Evolutionary conservation across 1,139 yeast genomes (phyloP), one percentile per base, ranked within the genome.

Genomic region (Suhomyces anneliseae): DNA sequence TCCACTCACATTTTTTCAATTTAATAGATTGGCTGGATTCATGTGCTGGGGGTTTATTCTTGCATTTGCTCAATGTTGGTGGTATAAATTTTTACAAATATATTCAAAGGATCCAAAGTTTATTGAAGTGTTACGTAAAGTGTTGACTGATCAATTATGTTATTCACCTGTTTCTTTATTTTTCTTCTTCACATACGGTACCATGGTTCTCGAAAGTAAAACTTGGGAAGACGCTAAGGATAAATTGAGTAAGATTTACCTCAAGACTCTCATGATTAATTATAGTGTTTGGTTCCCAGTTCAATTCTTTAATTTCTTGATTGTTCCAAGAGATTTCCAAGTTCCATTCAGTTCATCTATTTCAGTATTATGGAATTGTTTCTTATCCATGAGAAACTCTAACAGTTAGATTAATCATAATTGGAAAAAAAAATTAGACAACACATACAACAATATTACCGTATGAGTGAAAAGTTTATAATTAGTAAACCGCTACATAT

Each of bases 241-340:
- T 7, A 90, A 89, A 66, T 72, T 90, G 46, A 72, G 78, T 51
- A 79, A 77, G 49, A 73, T 86, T 6, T 92, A 90, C 62, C 65
- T 92, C 34, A 82, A 85, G 37, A 93, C 98, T 0, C 68, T 92
- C 48, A 82, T 86, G 37, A 82, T 85, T 47, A 92, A 90, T 64
- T 88, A 85, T 64, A 75, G 87, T 48, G 83, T 93, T n/a, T 93
- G 99, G 99, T 95, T 96, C 43, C 82, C 92, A 2, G 95, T 93
- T 7, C 98, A 93, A 64, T 88, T 93, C 57, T 73, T 92, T 56
- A 93, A 93, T 65, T 93, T 93, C 59, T 72, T 90, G 52, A 61
- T 89, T 8, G 81, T 93, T 61, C 97, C 98, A 0, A 73, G 83
- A 46, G 78, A 79, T 51, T 79, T 83, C 55, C 98, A 93, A 65